Percentiles rank a stretch among this genome's conserved stretches.
Conservation (phyloP, 306 rosid genomes). For the Cucurbita pepo region DNA sequence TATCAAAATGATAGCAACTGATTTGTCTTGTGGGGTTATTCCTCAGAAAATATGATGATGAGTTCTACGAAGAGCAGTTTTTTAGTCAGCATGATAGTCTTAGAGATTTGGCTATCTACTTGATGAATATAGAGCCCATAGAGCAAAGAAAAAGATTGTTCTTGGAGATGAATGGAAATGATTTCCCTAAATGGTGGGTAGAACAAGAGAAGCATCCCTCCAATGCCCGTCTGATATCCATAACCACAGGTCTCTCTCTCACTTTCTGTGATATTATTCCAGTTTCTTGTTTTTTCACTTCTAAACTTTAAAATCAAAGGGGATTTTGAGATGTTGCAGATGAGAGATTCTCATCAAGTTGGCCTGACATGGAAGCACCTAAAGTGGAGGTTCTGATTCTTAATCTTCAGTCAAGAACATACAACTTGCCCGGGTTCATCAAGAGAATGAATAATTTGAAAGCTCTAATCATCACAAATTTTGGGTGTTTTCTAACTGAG, state of each 20-base stretch:
- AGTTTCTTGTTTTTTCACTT: background rate
- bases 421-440: conserved; percentile 27
- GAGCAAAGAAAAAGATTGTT: conserved; percentile 26
- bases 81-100: conserved; percentile 40
- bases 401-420: conserved; percentile 21
- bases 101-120: conserved; percentile 46
- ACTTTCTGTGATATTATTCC: conserved; percentile 13
- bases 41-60: conserved; percentile 15
- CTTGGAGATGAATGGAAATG: conserved; percentile 24
- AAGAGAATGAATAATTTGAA: conserved; percentile 38
- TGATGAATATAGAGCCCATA: conserved; percentile 9
- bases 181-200: conserved; percentile 46
- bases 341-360: conserved; percentile 25
- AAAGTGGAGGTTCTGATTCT: conserved; percentile 44
- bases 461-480: conserved; percentile 36
- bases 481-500: conserved; percentile 21
- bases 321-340: conserved; percentile 25
- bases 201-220: conserved; percentile 7
- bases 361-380: conserved; percentile 30
- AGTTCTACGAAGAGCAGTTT: conserved; percentile 33
- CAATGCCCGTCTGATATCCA: conserved; percentile 32
- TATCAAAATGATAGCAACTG: too few species aligned
- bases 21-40: background rate
- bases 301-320: background rate
- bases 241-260: conserved; percentile 43